Conservation (phyloP, 2,329 filamentous ascomycete genomes). For the Blastomyces parvus region DNA sequence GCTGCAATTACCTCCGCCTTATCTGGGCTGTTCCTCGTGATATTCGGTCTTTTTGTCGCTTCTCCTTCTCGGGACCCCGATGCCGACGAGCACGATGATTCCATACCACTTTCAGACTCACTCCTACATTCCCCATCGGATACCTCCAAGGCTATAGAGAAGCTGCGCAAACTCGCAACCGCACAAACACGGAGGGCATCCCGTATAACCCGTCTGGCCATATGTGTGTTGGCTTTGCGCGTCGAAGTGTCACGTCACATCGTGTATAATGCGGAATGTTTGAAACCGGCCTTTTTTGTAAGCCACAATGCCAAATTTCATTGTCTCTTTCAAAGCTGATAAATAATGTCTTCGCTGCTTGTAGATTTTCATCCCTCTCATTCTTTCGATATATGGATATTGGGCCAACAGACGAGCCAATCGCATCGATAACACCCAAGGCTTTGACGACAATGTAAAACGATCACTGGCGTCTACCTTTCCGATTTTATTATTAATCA, state of each 20-base stretch:
- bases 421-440: conserved; percentile 16
- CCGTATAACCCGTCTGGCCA: conserved; percentile 19
- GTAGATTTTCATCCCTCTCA: conserved; percentile 33
- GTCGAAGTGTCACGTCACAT: conserved; percentile 36
- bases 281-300: conserved; percentile 28
- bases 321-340: no score
- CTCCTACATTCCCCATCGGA: neutral
- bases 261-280: conserved; percentile 37
- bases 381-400: conserved; percentile 35
- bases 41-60: conserved; percentile 27
- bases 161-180: conserved; percentile 11
- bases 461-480: conserved; percentile 28
- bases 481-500: conserved; percentile 29
- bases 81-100: conserved; percentile 6
- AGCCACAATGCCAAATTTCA: conserved; percentile 12
- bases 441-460: conserved; percentile 11
- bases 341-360: neutral
- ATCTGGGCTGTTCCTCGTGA: conserved; percentile 31
- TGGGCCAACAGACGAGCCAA: conserved; percentile 25
- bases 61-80: conserved; percentile 15
- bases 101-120: conserved; percentile 10
- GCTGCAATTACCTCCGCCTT: conserved; percentile 34
- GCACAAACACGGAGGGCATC: conserved; percentile 18
- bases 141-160: conserved; percentile 7
- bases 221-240: conserved; percentile 23